Evolutionary conservation across 1,284 basidiomycete species (phyloP).

Genomic region (Marasmius fiardii): DNA sequence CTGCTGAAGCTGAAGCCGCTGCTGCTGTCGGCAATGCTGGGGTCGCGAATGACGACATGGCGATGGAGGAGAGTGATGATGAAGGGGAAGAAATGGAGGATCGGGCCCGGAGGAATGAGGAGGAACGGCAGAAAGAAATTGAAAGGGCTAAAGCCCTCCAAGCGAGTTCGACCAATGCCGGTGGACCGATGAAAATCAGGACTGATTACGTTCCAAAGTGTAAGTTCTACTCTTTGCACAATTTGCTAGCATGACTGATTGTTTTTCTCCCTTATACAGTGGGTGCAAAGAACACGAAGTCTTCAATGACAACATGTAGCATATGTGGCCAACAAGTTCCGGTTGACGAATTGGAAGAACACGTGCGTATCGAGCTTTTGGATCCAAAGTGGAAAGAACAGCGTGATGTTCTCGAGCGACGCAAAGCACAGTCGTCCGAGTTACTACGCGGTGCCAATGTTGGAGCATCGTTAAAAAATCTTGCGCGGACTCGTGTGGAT

Average conservation of each 20-base stretch:
- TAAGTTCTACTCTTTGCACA: slow-evolving; percentile 40
- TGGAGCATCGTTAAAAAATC: slow-evolving; percentile 84
- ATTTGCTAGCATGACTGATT: not conserved
- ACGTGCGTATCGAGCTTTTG: slow-evolving; percentile 97
- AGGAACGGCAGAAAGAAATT: slow-evolving; percentile 73
- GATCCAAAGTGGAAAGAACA: slow-evolving; percentile 98
- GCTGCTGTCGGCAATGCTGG: slow-evolving; percentile 64
- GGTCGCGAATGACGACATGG: slow-evolving; percentile 56
- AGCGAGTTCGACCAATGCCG: slow-evolving; percentile 68
- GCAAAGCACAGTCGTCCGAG: slow-evolving; percentile 88
- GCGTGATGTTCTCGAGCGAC: slow-evolving; percentile 80
- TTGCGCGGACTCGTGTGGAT: slow-evolving; percentile 90
- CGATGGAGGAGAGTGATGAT: slow-evolving; percentile 76
- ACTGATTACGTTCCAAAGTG: slow-evolving; percentile 95
- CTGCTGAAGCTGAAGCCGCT: slow-evolving; percentile 74
- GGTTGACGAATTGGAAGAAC: slow-evolving; percentile 93
- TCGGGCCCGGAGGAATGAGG: slow-evolving; percentile 68
- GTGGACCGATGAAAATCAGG: slow-evolving; percentile 92
- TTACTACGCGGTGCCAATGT: slow-evolving; percentile 90
- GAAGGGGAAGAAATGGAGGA: slow-evolving; percentile 65
- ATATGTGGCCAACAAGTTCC: slow-evolving; percentile 95
- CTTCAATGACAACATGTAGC: slow-evolving; percentile 82
- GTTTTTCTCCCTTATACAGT: slow-evolving; percentile 37
- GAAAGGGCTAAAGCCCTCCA: slow-evolving; percentile 78
- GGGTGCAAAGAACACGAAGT: slow-evolving; percentile 62